A percentile compares a stretch with the other conserved stretches of the same genome.
phyloP scores from a whole-genome alignment of 2,329 filamentous ascomycete species.

The Venturia carpophila region DNA sequence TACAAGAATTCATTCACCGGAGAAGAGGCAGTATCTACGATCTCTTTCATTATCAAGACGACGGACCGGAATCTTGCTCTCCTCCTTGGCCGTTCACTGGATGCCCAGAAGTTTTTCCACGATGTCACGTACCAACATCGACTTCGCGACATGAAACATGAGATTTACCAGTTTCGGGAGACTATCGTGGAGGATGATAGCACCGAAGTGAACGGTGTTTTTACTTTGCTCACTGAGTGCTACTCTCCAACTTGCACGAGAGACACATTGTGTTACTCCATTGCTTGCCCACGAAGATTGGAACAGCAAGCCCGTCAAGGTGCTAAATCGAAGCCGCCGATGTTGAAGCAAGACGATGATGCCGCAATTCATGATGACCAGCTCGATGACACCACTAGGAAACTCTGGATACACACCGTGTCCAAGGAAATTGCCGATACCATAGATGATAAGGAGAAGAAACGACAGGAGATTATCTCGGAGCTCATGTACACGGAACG shows the following conservation, averaged over 20 bases:
- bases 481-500: conserved; percentile 98
- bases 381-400: conserved; percentile 87
- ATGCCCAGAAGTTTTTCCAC: conserved; percentile 98
- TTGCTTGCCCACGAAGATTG: conserved; percentile 84
- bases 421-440: conserved; percentile 89
- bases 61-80: conserved; percentile 91
- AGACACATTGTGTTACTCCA: conserved; percentile 94
- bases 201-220: conserved; percentile 74
- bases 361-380: conserved; percentile 71
- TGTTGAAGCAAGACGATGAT: conserved; percentile 64
- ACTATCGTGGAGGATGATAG: conserved; percentile 69
- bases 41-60: conserved; percentile 94
- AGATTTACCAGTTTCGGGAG: conserved; percentile 96
- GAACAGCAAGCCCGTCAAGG: conserved; percentile 95
- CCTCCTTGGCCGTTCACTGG: conserved; percentile 79
- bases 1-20: conserved; percentile 98
- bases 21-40: conserved; percentile 87
- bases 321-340: conserved; percentile 80
- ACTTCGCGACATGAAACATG: conserved; percentile 82
- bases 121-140: conserved; percentile 98
- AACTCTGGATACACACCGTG: conserved; percentile 98
- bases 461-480: conserved; percentile 94
- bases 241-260: conserved; percentile 96
- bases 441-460: conserved; percentile 86
- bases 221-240: conserved; percentile 91